phyloP scores from a whole-genome alignment of 2,329 filamentous ascomycete genomes.

The Pyrenochaeta sp. region DNA sequence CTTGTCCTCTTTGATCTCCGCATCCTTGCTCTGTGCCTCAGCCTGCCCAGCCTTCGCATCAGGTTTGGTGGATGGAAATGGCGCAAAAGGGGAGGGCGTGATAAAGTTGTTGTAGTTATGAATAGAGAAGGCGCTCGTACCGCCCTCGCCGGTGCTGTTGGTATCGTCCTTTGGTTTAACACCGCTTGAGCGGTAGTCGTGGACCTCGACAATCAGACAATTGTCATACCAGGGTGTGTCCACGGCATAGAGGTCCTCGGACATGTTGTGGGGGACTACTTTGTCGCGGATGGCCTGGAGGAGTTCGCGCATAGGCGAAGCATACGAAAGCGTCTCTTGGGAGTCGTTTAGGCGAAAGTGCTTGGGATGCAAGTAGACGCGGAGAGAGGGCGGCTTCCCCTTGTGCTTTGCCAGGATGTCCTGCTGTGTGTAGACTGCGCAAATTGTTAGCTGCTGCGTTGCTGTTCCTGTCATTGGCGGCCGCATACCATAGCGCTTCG shows the following conservation, averaged over 20 bases:
- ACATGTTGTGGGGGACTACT: conserved; percentile 88
- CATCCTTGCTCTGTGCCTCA: conserved; percentile 32
- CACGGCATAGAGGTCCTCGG: conserved; percentile 76
- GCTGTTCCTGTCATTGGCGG: background rate
- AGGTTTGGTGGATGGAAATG: conserved; percentile 64
- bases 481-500: conserved; percentile 43
- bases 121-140: conserved; percentile 78
- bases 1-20: conserved; percentile 55
- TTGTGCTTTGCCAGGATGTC: conserved; percentile 86
- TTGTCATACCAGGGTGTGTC: conserved; percentile 87
- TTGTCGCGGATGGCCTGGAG: conserved; percentile 79
- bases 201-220: conserved; percentile 92
- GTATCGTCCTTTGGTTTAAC: conserved; percentile 62
- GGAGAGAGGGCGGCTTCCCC: conserved; percentile 78
- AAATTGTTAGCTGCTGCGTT: conserved; percentile 13
- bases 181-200: conserved; percentile 80
- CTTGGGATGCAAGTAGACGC: conserved; percentile 83
- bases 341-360: conserved; percentile 88
- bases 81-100: conserved; percentile 85
- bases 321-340: conserved; percentile 90
- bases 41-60: conserved; percentile 33
- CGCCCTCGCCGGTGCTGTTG: conserved; percentile 62
- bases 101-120: conserved; percentile 92
- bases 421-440: conserved; percentile 72
- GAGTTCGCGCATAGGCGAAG: conserved; percentile 85